phyloP scores from a whole-genome alignment of 495 filamentous ascomycete species.

The Margaritispora aquatica region DNA sequence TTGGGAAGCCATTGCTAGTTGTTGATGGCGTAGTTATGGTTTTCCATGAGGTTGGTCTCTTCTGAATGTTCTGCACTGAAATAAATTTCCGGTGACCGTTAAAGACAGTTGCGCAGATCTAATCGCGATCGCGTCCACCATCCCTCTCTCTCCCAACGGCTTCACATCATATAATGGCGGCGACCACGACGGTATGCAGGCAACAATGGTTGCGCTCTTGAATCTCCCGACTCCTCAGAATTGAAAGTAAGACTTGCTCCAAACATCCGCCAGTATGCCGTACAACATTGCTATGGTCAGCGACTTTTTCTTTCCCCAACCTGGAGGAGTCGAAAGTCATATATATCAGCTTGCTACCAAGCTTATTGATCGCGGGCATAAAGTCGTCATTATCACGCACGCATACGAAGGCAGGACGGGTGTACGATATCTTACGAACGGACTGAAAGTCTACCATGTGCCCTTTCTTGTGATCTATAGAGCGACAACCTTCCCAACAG shows the following conservation, averaged over 20 bases:
- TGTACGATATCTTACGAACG: conserved; percentile 95
- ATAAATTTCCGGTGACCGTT: conserved; percentile 13
- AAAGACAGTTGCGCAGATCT: neutral
- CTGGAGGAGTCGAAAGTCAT: conserved; percentile 93
- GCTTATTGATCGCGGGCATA: conserved; percentile 93
- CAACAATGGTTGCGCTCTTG: neutral
- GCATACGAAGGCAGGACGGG: conserved; percentile 89
- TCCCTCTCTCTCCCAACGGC: neutral
- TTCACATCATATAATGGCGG: neutral
- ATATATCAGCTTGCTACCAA: conserved; percentile 97
- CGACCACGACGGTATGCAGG: neutral
- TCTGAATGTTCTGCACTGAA: conserved; percentile 16
- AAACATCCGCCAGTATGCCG: conserved; percentile 37
- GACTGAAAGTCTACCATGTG: conserved; percentile 95
- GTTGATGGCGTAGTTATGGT: neutral
- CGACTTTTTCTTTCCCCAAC: conserved; percentile 98
- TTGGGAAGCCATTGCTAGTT: conserved; percentile 29
- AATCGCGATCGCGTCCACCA: neutral
- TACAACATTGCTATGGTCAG: conserved; percentile 83
- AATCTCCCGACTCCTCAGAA: neutral
- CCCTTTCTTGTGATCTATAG: conserved; percentile 95
- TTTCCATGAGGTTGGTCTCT: conserved; percentile 2
- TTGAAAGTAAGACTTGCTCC: neutral
- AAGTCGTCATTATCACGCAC: conserved; percentile 96
- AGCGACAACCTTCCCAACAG: conserved; percentile 89